Conservation (phyloP, 2,329 filamentous ascomycete genomes). For the Penicillium brevicompactum region DNA sequence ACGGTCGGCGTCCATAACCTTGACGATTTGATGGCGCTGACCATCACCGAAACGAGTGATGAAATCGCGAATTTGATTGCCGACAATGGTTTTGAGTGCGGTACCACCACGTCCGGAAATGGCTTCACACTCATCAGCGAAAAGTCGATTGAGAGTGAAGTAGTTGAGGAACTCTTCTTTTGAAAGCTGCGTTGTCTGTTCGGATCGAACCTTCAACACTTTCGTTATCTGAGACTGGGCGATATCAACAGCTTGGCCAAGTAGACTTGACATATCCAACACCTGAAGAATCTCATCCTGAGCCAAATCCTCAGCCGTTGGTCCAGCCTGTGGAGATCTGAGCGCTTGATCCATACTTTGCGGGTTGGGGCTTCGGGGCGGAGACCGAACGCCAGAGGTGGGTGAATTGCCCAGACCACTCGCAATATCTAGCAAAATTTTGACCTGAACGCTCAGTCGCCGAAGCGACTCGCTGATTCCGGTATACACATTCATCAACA, state of each 20-base stretch:
- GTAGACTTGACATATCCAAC: constrained; percentile 65
- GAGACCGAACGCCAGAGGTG: constrained; percentile 46
- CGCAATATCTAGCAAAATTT: constrained; percentile 91
- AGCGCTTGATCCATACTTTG: constrained; percentile 48
- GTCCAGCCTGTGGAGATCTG: constrained; percentile 23
- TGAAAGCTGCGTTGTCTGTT: constrained; percentile 59
- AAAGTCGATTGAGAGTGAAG: constrained; percentile 64
- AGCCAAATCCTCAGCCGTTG: constrained; percentile 32
- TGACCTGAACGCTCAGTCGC: constrained; percentile 84
- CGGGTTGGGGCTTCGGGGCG: constrained; percentile 50
- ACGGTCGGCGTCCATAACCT: constrained; percentile 62
- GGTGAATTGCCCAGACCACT: constrained; percentile 57
- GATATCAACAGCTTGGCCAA: constrained; percentile 68
- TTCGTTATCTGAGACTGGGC: constrained; percentile 66
- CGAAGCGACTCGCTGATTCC: constrained; percentile 84
- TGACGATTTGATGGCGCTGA: constrained; percentile 59
- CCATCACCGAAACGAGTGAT: constrained; percentile 59
- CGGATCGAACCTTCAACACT: constrained; percentile 64
- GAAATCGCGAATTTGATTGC: constrained; percentile 64
- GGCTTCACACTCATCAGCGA: constrained; percentile 68
- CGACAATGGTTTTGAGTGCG: constrained; percentile 62
- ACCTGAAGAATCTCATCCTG: constrained; percentile 66
- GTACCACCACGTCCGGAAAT: constrained; percentile 64
- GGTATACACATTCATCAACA: constrained; percentile 81
- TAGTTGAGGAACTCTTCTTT: constrained; percentile 63